Evolutionary conservation across 1,284 basidiomycete genomes (phyloP), one percentile per base, ranked within the genome.

Genomic region (Austropuccinia psidii): DNA sequence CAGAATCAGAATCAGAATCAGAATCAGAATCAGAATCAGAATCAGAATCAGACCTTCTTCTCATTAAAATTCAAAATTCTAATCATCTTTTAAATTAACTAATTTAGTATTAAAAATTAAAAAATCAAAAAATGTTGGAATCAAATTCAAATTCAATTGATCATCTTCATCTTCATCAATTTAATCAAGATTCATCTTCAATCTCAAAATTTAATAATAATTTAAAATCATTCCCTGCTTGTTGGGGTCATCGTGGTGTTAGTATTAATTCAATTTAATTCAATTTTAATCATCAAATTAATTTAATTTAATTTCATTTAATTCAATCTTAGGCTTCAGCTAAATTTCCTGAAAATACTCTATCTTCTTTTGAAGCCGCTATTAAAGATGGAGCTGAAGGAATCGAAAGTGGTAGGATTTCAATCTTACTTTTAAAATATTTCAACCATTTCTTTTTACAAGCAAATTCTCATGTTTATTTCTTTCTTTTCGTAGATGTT

Each of bases 221-320:
- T n/a, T n/a, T n/a, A n/a, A n/a, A n/a, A n/a, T n/a, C n/a, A n/a
- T 50, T 24, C 43, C 82, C 80, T 84, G 90, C 92, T 78, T 94
- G 93, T 81, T 95, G 92, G 92, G 93, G 93, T 76, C 93, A 96
- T 81, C 89, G 93, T 75, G 93, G 93, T 73, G 93, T 93, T 82
- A 81, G 90, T 85, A 27, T 50, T 11, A 11, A 33, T 43, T 64
- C 39, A 50, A 72, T 37, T 50, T 62, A 61, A 27, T 52, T 41
- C 29, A 66, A 50, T 60, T 66, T 57, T 62, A 55, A 65, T 69
- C 49, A n/a, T 50, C 49, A 1, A n/a, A 4, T 50, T 24, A 55
- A 73, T 15, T 27, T 65, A 57, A 75, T 67, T 41, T 74, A 49
- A 61, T 74, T 58, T 21, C 69, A 70, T 76, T 70, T 76, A 69